These are phyloP conservation scores for Gracilaria gracilis DNA, from an alignment of 23 red algal genomes.

Conservation along the genomic window DNA sequence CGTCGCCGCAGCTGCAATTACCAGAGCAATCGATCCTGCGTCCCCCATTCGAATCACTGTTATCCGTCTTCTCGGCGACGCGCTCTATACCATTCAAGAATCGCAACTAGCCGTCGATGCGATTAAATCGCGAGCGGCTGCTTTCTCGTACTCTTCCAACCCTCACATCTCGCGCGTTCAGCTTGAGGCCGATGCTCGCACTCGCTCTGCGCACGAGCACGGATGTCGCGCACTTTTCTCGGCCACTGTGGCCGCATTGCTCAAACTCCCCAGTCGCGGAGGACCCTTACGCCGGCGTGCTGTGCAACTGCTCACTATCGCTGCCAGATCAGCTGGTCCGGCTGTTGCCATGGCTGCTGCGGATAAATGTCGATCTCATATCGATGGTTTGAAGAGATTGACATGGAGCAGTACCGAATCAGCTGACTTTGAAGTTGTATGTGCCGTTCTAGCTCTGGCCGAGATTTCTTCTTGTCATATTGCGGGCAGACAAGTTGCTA, in stretches of 20 bases:
- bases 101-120: slow-evolving; percentile 52
- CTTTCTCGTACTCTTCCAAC: not conserved
- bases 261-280: slow-evolving; percentile 47
- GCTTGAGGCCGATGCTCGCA: slow-evolving; percentile 50
- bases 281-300: slow-evolving; percentile 66
- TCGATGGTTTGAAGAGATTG: slow-evolving; percentile 36
- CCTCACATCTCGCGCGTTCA: slow-evolving; percentile 16
- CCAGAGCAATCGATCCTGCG: slow-evolving; percentile 53
- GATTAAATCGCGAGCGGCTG: slow-evolving; percentile 36
- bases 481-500: slow-evolving; percentile 64
- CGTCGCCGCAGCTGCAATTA: slow-evolving; percentile 59
- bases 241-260: slow-evolving; percentile 23
- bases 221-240: slow-evolving; percentile 60
- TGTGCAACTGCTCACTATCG: slow-evolving; percentile 43
- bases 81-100: slow-evolving; percentile 57
- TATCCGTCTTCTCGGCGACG: slow-evolving; percentile 67
- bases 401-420: slow-evolving; percentile 44
- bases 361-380: slow-evolving; percentile 53
- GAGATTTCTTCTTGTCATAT: slow-evolving; percentile 58
- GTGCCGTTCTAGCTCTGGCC: slow-evolving; percentile 54
- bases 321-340: slow-evolving; percentile 51
- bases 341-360: slow-evolving; percentile 61
- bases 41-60: slow-evolving; percentile 68
- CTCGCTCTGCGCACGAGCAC: slow-evolving; percentile 38
- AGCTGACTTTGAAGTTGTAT: slow-evolving; percentile 59